Conservation (phyloP, 208 protist genomes). For the Leishmania martiniquensis region DNA sequence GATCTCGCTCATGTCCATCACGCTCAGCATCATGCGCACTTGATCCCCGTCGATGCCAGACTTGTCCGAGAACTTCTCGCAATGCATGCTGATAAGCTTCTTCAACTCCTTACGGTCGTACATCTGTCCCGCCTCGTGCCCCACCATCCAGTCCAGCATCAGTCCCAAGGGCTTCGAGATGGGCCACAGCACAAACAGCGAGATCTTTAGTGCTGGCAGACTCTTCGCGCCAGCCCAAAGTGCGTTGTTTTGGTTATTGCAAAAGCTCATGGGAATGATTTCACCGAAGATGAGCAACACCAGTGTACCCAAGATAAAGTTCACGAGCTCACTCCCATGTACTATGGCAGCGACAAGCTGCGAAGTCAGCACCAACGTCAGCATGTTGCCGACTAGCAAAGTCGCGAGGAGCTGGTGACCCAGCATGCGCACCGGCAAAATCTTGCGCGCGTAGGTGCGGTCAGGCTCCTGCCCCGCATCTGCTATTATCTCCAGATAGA, state of each 20-base stretch:
- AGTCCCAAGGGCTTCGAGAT: slow-evolving; percentile 74
- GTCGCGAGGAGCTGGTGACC: slow-evolving; percentile 79
- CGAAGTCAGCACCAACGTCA: slow-evolving; percentile 76
- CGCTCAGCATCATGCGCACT: slow-evolving; percentile 77
- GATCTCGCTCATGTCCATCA: slow-evolving; percentile 69
- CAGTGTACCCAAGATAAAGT: slow-evolving; percentile 73
- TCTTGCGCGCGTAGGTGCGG: slow-evolving; percentile 60
- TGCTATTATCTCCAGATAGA: slow-evolving; percentile 80
- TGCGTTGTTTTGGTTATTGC: slow-evolving; percentile 75
- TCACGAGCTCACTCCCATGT: slow-evolving; percentile 53
- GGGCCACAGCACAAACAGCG: slow-evolving; percentile 70
- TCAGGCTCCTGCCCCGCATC: slow-evolving; percentile 72
- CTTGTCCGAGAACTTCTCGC: slow-evolving; percentile 72
- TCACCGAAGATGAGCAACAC: slow-evolving; percentile 80
- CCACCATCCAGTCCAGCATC: slow-evolving; percentile 74
- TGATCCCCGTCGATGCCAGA: slow-evolving; percentile 70
- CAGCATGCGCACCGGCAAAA: slow-evolving; percentile 70
- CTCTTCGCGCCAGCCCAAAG: slow-evolving; percentile 59
- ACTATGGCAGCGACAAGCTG: slow-evolving; percentile 82
- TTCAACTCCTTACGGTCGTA: slow-evolving; percentile 84
- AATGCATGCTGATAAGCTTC: slow-evolving; percentile 76
- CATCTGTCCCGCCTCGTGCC: slow-evolving; percentile 70
- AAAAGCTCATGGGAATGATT: slow-evolving; percentile 82
- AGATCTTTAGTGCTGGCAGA: slow-evolving; percentile 59
- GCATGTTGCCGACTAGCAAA: slow-evolving; percentile 85